A percentile compares a stretch with the other conserved stretches of the same genome.
phyloP scores from a whole-genome alignment of 306 rosid genomes.

The Lotus japonicus region DNA sequence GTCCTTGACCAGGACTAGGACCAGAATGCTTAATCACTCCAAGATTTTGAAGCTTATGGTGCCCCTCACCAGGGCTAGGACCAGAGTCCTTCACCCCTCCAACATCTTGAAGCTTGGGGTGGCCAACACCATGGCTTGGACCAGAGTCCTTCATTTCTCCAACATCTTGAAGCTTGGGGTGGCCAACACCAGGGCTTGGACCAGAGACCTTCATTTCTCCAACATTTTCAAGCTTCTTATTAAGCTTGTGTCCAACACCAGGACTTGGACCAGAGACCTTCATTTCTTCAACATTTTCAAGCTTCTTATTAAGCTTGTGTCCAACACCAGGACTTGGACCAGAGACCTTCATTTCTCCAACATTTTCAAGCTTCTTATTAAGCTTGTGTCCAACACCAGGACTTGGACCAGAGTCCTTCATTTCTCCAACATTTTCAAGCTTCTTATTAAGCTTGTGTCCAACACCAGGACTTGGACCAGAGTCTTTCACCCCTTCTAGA shows the following conservation, averaged over 20 bases:
- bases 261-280: conserved; percentile 33
- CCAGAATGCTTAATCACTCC: conserved; percentile 23
- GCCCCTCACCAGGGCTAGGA: conserved; percentile 43
- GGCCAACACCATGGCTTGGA: conserved; percentile 41
- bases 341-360: background rate
- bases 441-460: conserved; percentile 6
- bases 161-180: background rate
- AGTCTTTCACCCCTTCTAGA: background rate
- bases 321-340: conserved; percentile 28
- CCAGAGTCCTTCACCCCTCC: conserved; percentile 31
- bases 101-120: background rate
- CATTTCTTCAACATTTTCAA: background rate
- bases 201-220: conserved; percentile 24
- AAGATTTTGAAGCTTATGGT: background rate
- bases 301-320: conserved; percentile 9
- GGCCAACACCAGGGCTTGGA: conserved; percentile 43
- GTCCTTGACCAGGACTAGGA: conserved; percentile 44
- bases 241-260: conserved; percentile 22
- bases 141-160: conserved; percentile 22
- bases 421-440: background rate
- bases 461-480: conserved; percentile 35
- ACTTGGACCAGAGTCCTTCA: conserved; percentile 37
- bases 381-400: conserved; percentile 37
- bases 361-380: background rate
- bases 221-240: background rate